Evolutionary conservation across 371 early-diverging fungal genomes (phyloP).

Genomic region (Haplosporangium sp.): DNA sequence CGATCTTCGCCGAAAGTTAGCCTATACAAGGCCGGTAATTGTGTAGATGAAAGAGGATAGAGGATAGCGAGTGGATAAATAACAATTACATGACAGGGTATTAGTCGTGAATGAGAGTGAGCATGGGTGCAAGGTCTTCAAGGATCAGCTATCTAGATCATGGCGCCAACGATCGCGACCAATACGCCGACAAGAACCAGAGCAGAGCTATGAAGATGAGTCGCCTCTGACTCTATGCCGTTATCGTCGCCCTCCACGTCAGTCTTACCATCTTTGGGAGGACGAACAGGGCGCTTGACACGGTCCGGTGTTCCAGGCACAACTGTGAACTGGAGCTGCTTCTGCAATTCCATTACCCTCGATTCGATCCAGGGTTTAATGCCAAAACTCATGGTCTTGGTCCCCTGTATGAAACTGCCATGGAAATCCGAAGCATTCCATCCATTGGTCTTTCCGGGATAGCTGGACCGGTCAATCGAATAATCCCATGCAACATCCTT

Average conservation of each 20-base stretch:
- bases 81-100: too few species aligned
- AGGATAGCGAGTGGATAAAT: too few species aligned
- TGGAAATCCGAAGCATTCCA: conserved; percentile 25
- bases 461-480: conserved; percentile 21
- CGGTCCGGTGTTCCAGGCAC: conserved; percentile 12
- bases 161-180: neutral
- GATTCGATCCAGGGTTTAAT: conserved; percentile 24
- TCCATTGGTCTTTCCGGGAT: conserved; percentile 10
- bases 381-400: conserved; percentile 48
- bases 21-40: too few species aligned
- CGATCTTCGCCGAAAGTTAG: too few species aligned
- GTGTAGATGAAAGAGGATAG: too few species aligned
- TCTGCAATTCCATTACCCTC: conserved; percentile 2
- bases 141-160: too few species aligned
- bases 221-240: neutral
- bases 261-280: conserved; percentile 4
- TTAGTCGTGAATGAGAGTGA: too few species aligned
- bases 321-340: conserved; percentile 13
- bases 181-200: neutral
- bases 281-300: conserved; percentile 1
- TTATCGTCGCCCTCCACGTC: conserved; percentile 8
- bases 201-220: neutral
- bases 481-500: conserved; percentile 62
- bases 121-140: too few species aligned
- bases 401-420: neutral